phyloP scores from a whole-genome alignment of 108 stramenopile species.

The Skeletonema tropicum region DNA sequence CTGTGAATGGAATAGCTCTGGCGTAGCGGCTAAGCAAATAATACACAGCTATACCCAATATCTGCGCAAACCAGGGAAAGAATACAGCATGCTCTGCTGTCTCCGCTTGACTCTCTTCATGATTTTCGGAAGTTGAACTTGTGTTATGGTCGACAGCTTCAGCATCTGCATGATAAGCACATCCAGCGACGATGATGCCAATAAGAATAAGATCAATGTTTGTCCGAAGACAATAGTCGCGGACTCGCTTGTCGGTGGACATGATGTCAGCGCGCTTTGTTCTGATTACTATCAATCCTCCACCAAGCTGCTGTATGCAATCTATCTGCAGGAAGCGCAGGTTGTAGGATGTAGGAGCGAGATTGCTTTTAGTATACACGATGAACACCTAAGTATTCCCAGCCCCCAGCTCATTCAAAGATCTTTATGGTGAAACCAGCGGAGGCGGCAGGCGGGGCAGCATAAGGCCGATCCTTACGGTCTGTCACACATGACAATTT shows the following conservation, averaged over 20 bases:
- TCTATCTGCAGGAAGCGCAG: no score
- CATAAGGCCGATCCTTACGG: no score
- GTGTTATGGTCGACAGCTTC: background rate
- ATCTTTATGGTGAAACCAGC: no score
- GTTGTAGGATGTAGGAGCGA: no score
- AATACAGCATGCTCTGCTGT: slow-evolving; percentile 51
- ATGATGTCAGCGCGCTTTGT: background rate
- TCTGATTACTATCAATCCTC: no score
- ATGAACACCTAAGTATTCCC: no score
- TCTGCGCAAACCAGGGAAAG: slow-evolving; percentile 57
- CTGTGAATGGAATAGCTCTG: slow-evolving; percentile 47
- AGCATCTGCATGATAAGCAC: background rate
- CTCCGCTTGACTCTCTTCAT: background rate
- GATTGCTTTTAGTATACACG: no score
- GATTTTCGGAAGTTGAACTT: background rate
- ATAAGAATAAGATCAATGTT: background rate
- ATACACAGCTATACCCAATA: slow-evolving; percentile 55
- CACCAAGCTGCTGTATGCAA: no score
- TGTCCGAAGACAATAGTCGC: background rate
- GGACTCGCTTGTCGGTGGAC: background rate
- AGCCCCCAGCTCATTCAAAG: no score
- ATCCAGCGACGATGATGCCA: background rate
- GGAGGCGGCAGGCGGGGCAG: no score
- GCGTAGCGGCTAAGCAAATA: slow-evolving; percentile 48
- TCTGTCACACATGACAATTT: no score